Evolutionary conservation across 2,329 filamentous ascomycete species (phyloP).

Genomic region (Claviceps africana): DNA sequence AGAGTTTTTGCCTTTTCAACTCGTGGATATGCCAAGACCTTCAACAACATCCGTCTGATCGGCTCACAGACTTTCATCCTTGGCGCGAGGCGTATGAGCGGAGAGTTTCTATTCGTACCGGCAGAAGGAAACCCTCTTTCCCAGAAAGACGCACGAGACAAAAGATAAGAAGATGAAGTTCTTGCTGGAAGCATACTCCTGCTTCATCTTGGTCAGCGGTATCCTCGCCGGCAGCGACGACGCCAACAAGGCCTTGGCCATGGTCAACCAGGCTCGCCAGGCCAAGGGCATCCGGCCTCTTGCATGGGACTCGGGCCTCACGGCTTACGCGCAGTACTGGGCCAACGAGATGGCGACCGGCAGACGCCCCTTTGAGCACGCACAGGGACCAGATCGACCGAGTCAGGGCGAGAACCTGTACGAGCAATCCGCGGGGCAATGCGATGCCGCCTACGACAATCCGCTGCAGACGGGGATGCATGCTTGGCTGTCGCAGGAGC

Average conservation of each 20-base stretch:
- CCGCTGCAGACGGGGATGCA: slow-evolving; percentile 17
- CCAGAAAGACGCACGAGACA: background rate
- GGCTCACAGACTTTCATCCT: background rate
- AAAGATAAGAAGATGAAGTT: slow-evolving; percentile 2
- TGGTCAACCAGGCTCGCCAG: slow-evolving; percentile 19
- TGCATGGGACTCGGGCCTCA: slow-evolving; percentile 17
- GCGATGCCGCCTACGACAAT: slow-evolving; percentile 15
- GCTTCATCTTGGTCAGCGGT: slow-evolving; percentile 6
- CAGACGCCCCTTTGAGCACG: slow-evolving; percentile 18
- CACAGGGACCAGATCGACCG: slow-evolving; percentile 16
- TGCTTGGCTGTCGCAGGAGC: slow-evolving; percentile 19
- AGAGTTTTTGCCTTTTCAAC: background rate
- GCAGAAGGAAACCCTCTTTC: background rate
- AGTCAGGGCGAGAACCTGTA: slow-evolving; percentile 23
- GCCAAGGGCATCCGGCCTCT: slow-evolving; percentile 15
- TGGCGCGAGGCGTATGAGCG: background rate
- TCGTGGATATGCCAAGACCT: background rate
- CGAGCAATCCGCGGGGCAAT: slow-evolving; percentile 17
- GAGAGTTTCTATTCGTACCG: background rate
- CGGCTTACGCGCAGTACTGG: slow-evolving; percentile 20
- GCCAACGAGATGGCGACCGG: slow-evolving; percentile 19
- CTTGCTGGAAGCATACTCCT: background rate
- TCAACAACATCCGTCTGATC: background rate
- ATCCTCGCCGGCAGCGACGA: slow-evolving; percentile 12
- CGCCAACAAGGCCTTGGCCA: slow-evolving; percentile 12